These are phyloP conservation scores for Capsicum pubescens DNA, from an alignment of 257 asterid genomes.

Conservation along the genomic window DNA sequence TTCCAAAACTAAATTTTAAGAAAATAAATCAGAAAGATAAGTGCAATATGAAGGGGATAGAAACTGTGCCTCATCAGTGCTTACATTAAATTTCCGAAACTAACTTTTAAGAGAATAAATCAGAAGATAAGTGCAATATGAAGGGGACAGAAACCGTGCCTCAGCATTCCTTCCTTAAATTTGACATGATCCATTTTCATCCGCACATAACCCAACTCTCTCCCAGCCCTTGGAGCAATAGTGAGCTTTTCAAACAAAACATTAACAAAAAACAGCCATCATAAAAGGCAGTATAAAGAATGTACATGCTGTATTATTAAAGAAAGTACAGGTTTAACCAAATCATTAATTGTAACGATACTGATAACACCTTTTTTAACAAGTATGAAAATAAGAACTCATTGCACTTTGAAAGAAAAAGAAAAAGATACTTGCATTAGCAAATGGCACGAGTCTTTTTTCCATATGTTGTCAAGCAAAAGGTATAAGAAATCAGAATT, in stretches of 20 bases:
- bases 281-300: neutral
- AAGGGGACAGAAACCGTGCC: conserved; percentile 46
- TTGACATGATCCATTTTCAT: conserved; percentile 78
- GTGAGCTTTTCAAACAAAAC: conserved; percentile 61
- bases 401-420: conserved; percentile 15
- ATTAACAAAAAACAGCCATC: conserved; percentile 1
- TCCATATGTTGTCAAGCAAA: conserved; percentile 7
- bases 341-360: conserved; percentile 9
- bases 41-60: neutral
- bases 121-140: conserved; percentile 23
- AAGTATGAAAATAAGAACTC: conserved; percentile 6
- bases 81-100: neutral
- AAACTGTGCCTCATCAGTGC: conserved; percentile 66
- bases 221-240: conserved; percentile 92
- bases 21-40: conserved; percentile 20
- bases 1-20: neutral
- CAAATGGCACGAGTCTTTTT: neutral
- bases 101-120: neutral
- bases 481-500: conserved; percentile 16
- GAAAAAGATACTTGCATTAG: conserved; percentile 18
- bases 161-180: conserved; percentile 81
- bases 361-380: neutral
- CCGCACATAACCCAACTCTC: conserved; percentile 88
- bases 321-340: neutral
- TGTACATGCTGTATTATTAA: neutral